Base-by-base conservation (phyloP, 2,329 filamentous ascomycete species). In the Blumeriella jaapii region DNA sequence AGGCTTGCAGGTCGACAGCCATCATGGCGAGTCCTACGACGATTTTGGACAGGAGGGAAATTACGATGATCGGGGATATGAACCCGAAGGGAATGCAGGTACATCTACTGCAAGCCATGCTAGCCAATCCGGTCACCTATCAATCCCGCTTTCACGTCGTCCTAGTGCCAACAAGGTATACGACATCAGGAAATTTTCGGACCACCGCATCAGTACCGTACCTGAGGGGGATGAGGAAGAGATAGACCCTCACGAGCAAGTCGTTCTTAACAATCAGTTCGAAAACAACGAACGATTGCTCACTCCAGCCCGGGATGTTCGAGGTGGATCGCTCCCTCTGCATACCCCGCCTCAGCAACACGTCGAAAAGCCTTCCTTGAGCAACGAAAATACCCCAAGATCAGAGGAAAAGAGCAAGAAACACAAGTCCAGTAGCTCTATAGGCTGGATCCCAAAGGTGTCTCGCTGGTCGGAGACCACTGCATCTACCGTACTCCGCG, bases 391-490 rank as follows among this genome's bases (percentile, higher is more conserved):
- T 42, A 93, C 84, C 0, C 83, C 85, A 8, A 68, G 60, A 45
- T 61, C 54, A 59, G 67, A 84, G n/a, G n/a, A n/a, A 5, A 85
- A 82, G 59, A 71, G 74, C 43, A 83, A 82, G 58, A 95, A 93
- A 62, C 82, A 93, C 62, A 93, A 93, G 57, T 89, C 84, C 1
- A 81, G 73, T 54, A 76, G 77, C 39, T 91, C 85, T 0, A 84
- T 82, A 0, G 67, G 71, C 33, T 77, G 74, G 66, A 82, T 93
- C 42, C 86, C 87, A 15, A 95, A 93, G 63, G 87, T 94, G 44
- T 96, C 91, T 5, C 75, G 91, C 27, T 98, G 91, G 91, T 96
- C 89, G 0, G 91, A 93, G 61, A 96, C 89, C 2, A 98, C 91
- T 0, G 74, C 87, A 3, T 94, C 86, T 0, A 93, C 85, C 41